Conservation (phyloP, 2,329 filamentous ascomycete genomes). For the Acephala macrosclerotiorum region DNA sequence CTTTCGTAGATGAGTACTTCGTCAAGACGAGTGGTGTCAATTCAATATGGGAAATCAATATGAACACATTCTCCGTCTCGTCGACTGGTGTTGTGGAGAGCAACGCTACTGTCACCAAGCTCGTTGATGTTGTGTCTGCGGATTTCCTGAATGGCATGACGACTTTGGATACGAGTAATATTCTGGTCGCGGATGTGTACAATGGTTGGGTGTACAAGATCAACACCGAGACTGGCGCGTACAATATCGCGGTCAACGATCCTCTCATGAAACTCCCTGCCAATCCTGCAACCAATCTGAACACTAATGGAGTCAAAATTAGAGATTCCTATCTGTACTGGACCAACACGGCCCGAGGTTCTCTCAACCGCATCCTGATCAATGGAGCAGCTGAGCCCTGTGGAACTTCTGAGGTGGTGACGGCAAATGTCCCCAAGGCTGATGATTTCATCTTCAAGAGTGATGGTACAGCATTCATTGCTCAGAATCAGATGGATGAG, state of each 20-base stretch:
- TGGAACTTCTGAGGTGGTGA: slow-evolving; percentile 20
- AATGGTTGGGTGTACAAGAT: slow-evolving; percentile 30
- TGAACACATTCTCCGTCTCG: slow-evolving; percentile 31
- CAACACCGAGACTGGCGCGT: slow-evolving; percentile 34
- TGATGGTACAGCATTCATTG: slow-evolving; percentile 25
- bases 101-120: slow-evolving; percentile 17
- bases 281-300: slow-evolving; percentile 27
- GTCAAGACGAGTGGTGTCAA: slow-evolving; percentile 33
- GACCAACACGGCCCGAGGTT: slow-evolving; percentile 37
- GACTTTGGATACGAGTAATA: slow-evolving; percentile 18
- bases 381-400: slow-evolving; percentile 25
- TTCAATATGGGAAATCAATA: slow-evolving; percentile 38
- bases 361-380: slow-evolving; percentile 35
- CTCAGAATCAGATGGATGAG: slow-evolving; percentile 18
- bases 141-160: slow-evolving; percentile 42
- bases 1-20: slow-evolving; percentile 41
- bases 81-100: background rate
- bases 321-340: slow-evolving; percentile 37
- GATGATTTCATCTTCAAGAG: slow-evolving; percentile 31
- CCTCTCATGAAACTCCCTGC: slow-evolving; percentile 31
- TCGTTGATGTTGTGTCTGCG: slow-evolving; percentile 24
- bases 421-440: slow-evolving; percentile 15
- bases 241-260: slow-evolving; percentile 38
- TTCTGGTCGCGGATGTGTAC: background rate
- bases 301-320: slow-evolving; percentile 42